Evolutionary conservation across 169 alveolate species (phyloP), one percentile per base, ranked within the genome.

Genomic region (Plasmodium knowlesi): DNA sequence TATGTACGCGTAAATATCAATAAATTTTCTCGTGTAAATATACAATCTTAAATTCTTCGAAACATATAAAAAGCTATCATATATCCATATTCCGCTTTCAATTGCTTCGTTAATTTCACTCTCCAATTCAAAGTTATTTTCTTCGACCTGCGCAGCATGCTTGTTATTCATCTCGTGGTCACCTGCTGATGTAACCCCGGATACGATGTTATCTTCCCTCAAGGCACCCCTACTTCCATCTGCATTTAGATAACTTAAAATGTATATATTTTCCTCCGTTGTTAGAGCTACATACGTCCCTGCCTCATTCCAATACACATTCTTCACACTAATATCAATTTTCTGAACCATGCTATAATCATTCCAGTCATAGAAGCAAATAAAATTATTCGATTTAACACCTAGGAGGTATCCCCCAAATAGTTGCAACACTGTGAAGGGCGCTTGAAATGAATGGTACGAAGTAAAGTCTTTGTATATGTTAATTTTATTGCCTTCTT

Each of bases 281-380:
- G 96, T 93, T 37, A 96, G 80, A 19, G 97, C 97, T 10, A 96
- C 95, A 78, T 85, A 94, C 19, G 95, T 91, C 22, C 93, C 94
- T 5, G 95, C 22, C 19, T 73, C 95, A 92, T 95, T 94, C 97
- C 97, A 96, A 84, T 93, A 96, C 22, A 96, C 95, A 83, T 95
- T 92, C n/a, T 86, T 91, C 12, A 95, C 92, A 54, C 82, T 92
- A 22, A 83, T 78, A 6, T 92, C 93, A 19, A 92, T 92, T 67
- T 84, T 83, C 78, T 96, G 39, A 3, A 86, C n/a, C 92, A 89
- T 10, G 73, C 92, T 54, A 32, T 83, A 83, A 95, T 95, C 98
- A 34, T 57, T 96, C 99, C 99, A 98, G 93, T 98, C 99, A 96
- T 98, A 99, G 95, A 99, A 99, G 82, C 98, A 97, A 46, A 98